These are phyloP conservation scores for Paraphaeosphaeria sporulosa DNA, from an alignment of 2,329 filamentous ascomycete species.

Conservation along the genomic window DNA sequence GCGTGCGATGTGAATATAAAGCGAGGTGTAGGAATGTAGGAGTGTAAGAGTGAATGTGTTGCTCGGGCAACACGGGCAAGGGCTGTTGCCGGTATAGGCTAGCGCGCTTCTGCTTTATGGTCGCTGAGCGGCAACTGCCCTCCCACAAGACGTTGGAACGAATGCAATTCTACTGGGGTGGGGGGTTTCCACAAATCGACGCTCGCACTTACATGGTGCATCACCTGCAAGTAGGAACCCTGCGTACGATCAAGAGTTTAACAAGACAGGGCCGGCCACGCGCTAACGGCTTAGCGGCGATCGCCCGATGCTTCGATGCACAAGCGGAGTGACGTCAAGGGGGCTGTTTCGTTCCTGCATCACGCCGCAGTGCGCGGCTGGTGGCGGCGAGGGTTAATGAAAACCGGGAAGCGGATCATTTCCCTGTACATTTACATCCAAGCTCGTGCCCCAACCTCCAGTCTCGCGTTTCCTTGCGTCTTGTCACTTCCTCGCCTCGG, in stretches of 20 bases:
- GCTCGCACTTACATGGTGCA: not conserved
- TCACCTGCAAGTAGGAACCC: not conserved
- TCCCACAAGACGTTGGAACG: too few relatives aligned
- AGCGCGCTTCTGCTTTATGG: too few relatives aligned
- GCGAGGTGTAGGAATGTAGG: too few relatives aligned
- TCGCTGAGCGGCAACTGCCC: too few relatives aligned
- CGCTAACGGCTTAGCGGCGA: not conserved
- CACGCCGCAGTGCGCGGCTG: not conserved
- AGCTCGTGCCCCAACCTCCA: not conserved
- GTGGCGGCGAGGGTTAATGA: not conserved
- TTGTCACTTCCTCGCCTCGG: conserved; percentile 18
- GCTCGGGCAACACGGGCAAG: too few relatives aligned
- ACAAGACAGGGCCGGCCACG: not conserved
- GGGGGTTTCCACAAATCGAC: too few relatives aligned
- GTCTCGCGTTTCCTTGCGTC: conserved; percentile 13
- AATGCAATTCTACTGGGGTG: too few relatives aligned
- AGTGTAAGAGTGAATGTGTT: too few relatives aligned
- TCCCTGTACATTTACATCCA: not conserved
- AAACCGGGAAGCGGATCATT: conserved; percentile 8
- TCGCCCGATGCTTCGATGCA: not conserved
- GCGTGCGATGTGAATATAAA: too few relatives aligned
- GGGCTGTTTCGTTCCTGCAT: conserved; percentile 12
- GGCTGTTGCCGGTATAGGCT: too few relatives aligned
- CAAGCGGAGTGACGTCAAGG: conserved; percentile 8
- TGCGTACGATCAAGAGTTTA: not conserved